phyloP scores from a whole-genome alignment of 2,329 filamentous ascomycete genomes.

The Sclerotinia sclerotiorum region DNA sequence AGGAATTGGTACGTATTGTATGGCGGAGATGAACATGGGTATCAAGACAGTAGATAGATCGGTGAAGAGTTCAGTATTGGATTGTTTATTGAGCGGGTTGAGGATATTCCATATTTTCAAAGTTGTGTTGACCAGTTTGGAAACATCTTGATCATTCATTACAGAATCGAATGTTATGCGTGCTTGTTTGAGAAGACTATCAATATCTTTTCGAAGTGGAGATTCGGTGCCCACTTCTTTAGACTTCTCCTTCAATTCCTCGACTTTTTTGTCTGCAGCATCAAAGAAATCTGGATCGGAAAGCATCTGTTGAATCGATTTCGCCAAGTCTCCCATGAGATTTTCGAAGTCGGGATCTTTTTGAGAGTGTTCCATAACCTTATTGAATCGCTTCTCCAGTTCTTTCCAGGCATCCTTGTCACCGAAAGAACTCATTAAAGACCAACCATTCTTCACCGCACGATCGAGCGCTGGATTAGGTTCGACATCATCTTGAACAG shows the following conservation, averaged over 20 bases:
- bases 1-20: slow-evolving; percentile 88
- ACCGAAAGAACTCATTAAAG: slow-evolving; percentile 76
- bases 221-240: slow-evolving; percentile 67
- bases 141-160: slow-evolving; percentile 68
- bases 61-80: slow-evolving; percentile 69
- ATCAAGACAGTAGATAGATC: slow-evolving; percentile 80
- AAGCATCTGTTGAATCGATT: slow-evolving; percentile 75
- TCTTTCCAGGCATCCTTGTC: slow-evolving; percentile 72
- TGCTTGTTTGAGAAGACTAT: slow-evolving; percentile 67
- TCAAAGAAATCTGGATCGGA: slow-evolving; percentile 86
- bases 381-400: slow-evolving; percentile 66
- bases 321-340: slow-evolving; percentile 70
- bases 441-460: slow-evolving; percentile 79
- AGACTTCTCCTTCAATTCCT: slow-evolving; percentile 52
- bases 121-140: slow-evolving; percentile 65
- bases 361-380: slow-evolving; percentile 70
- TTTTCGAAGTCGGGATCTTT: slow-evolving; percentile 81
- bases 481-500: slow-evolving; percentile 68
- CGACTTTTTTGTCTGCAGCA: slow-evolving; percentile 56
- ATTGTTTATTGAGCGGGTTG: slow-evolving; percentile 61
- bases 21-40: slow-evolving; percentile 69
- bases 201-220: slow-evolving; percentile 69
- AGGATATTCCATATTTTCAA: slow-evolving; percentile 68
- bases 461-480: slow-evolving; percentile 73
- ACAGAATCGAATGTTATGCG: slow-evolving; percentile 68